These are phyloP conservation scores for Irpex lacteus DNA, from an alignment of 1,284 basidiomycete genomes.

Conservation along the genomic window DNA sequence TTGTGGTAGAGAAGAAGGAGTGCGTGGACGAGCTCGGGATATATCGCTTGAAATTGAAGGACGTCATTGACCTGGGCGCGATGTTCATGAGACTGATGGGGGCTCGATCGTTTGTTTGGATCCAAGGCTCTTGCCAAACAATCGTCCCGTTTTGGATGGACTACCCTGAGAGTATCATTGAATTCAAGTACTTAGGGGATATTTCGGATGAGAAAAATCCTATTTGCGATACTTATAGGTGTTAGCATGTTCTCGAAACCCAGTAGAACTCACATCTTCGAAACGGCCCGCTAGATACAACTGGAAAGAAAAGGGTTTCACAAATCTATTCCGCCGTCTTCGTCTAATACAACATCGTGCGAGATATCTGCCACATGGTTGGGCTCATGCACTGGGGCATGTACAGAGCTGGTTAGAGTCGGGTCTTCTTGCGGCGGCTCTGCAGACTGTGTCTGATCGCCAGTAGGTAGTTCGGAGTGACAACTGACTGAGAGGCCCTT, in stretches of 20 bases:
- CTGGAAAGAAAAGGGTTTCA: conserved; percentile 1
- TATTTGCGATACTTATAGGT: too few species aligned
- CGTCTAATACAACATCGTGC: background rate
- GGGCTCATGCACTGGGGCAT: background rate
- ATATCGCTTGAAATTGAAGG: too few species aligned
- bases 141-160: background rate
- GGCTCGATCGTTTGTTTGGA: conserved; percentile 10
- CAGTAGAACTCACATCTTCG: too few species aligned
- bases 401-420: background rate
- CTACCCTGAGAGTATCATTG: too few species aligned
- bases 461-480: conserved; percentile 33
- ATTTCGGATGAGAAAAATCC: too few species aligned
- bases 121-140: conserved; percentile 14
- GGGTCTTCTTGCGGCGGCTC: conserved; percentile 1
- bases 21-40: background rate
- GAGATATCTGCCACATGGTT: background rate
- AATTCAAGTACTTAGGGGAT: too few species aligned
- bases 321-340: conserved; percentile 17
- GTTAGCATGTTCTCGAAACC: too few species aligned
- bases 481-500: conserved; percentile 50
- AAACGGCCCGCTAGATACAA: too few species aligned
- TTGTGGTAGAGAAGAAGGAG: background rate
- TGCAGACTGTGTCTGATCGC: too few species aligned
- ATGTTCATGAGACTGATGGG: background rate
- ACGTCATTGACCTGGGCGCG: background rate